Base-by-base conservation (phyloP, 805 yeast species). In the Sungouiozyma intestinalis region DNA sequence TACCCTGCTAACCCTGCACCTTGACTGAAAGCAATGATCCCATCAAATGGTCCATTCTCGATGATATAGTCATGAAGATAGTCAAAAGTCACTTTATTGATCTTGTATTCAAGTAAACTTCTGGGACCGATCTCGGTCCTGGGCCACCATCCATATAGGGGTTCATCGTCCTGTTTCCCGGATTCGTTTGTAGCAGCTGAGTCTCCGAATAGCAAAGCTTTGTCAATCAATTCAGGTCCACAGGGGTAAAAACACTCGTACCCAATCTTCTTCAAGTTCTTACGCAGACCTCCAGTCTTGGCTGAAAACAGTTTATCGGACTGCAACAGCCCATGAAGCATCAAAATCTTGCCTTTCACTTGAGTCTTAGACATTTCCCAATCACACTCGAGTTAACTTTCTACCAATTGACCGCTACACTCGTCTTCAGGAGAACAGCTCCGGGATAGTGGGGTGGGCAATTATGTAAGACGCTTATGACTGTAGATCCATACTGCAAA, bases 261-360 rank as follows among this genome's bases (percentile, higher is more conserved):
- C 4, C 87, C 82, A 11, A 57, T 42, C 42, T 65, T 66, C 45
- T 68, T 66, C 33, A 92, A 66, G 16, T 73, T 72, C 53, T 90
- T 90, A 36, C 97, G 71, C 32, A 90, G 68, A 0, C 90, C 97
- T 4, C 94, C 82, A 0, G 95, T 79, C 59, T 90, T 90, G 36
- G 81, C 80, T 17, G 85, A 77, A 63, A 86, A 88, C 2, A 81
- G 71, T 19, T 77, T 67, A 3, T 94, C 85, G 33, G 81, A 80
- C 65, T 90, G 95, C 1, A 86, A 83, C 60, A 75, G 86, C 0
- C 98, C 98, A 54, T 90, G 98, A 9, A 90, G 68, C 67, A 90
- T 86, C 13, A 90, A 68, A 21, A 90, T 71, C 50, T 79, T 79
- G n/a, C 40, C 39, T 16, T 37, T 38, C 16, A 16, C 33, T 17